Evolutionary conservation across 2,329 filamentous ascomycete species (phyloP), one percentile per base, ranked within the genome.

Genomic region (Xylaria hypoxylon): DNA sequence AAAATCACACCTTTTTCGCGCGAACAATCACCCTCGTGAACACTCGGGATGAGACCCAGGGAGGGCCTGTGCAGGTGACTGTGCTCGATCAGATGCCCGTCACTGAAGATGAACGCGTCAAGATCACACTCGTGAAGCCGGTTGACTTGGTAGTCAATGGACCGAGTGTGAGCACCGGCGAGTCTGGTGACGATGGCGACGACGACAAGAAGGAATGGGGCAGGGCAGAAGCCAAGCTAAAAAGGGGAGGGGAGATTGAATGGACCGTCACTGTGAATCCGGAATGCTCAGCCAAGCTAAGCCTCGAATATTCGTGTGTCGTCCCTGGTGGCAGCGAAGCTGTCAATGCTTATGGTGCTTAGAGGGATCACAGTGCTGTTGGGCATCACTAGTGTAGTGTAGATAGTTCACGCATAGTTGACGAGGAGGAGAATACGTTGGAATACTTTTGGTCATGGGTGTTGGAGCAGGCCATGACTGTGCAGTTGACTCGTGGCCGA

Each of bases 61-160:
- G 74, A 17, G 80, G 79, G 68, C 73, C 81, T 0, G 79, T 85
- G 15, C 80, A 80, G 1, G 45, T 90, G 2, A 77, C 84, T 1
- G 83, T 90, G 28, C 74, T 87, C 2, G 88, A 90, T 68, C 87
- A 90, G 76, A 79, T 89, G 2, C 88, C 87, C 2, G 80, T 89
- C n/a, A 87, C 83, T 24, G 83, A 89, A 74, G 87, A 90, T 60
- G 87, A 89, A 73, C 79, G 82, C 45, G 77, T 90, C 5, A 79
- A 80, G 4, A 81, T 90, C 8, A 82, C 84, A 1, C 73, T 89
- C 35, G 69, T 82, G 17, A 74, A 77, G 19, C 88, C 88, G 0
- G 76, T 76, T 3, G 86, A 85, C 0, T 69, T 90, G 47, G 72
- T 72, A 0, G 68, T 76, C 2, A 80, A 79, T 0, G 82, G 82